phyloP scores from a whole-genome alignment of 345 rosid genomes.

The Orychophragmus violaceus region DNA sequence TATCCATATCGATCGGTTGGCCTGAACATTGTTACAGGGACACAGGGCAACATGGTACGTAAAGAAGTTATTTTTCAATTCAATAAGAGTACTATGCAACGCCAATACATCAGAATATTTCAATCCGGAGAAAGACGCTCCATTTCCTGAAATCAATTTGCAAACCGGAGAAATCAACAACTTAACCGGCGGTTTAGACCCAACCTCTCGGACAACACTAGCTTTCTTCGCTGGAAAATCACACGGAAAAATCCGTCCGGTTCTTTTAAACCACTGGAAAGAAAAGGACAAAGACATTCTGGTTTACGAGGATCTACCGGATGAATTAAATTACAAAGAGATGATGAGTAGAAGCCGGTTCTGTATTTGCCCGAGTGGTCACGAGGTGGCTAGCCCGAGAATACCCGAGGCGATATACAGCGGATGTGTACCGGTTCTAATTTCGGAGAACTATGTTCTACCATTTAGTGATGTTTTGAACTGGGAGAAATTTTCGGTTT shows the following conservation, averaged over 20 bases:
- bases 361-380: slow-evolving; percentile 78
- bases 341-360: slow-evolving; percentile 55
- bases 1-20: too few species aligned
- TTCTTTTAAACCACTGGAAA: slow-evolving; percentile 56
- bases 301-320: slow-evolving; percentile 46
- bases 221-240: slow-evolving; percentile 70
- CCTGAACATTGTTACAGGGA: slow-evolving; percentile 51
- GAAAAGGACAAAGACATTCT: slow-evolving; percentile 49
- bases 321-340: slow-evolving; percentile 31
- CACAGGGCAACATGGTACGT: slow-evolving; percentile 55
- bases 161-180: slow-evolving; percentile 47
- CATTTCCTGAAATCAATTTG: slow-evolving; percentile 67
- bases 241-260: slow-evolving; percentile 58
- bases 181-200: slow-evolving; percentile 43
- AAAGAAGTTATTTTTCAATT: slow-evolving; percentile 49
- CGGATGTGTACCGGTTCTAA: slow-evolving; percentile 64
- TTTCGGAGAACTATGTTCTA: slow-evolving; percentile 48
- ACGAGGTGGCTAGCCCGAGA: slow-evolving; percentile 83
- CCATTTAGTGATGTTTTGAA: slow-evolving; percentile 71
- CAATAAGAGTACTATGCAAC: slow-evolving; percentile 74
- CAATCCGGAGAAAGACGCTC: slow-evolving; percentile 62
- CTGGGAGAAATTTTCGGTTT: slow-evolving; percentile 56
- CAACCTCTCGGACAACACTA: slow-evolving; percentile 37
- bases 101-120: slow-evolving; percentile 78
- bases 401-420: slow-evolving; percentile 65